Base-by-base conservation (phyloP, 106 monocot genomes). In the Alisma plantagoaquatica region DNA sequence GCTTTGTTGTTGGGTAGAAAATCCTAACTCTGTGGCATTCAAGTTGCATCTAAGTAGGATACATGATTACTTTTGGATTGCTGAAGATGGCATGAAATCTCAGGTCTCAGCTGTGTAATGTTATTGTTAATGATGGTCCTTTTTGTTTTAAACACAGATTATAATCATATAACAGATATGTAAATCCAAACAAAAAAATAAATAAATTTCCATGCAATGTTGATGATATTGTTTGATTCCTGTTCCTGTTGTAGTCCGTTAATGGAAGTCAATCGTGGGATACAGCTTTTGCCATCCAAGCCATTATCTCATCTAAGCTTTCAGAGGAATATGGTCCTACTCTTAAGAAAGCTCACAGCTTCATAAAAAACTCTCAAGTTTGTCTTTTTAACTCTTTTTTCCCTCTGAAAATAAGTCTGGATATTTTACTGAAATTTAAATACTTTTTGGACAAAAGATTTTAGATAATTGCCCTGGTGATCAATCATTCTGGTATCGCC, bases 11-110 rank as follows among this genome's bases (percentile, higher is more conserved):
- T 96, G 89, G 88, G 81, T 84, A 43, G 94, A 96, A 59, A 81
- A 96, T 74, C 75, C 82, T 48, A 81, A 75, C 44, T 94, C 94
- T 1, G 80, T 88, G 44, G 94, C 88, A 47, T 94, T 94, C 61
- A 94, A 84, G 64, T 46, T 88, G 61, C 94, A 94, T 33, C 71
- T 83, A 64, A 77, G 77, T 16, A 83, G 94, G 56, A 60, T 88
- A 27, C 44, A 61, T 54, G 94, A 94, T 63, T 94, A 81, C 73
- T 49, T 94, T 33, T 94, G 94, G 94, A 10, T 94, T 53, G 88
- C 94, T 41, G 94, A 94, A 80, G 94, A 96, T 78, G 96, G 96
- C 70, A 89, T 96, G 89, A 96, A 88, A 66, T 78, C 84, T 79
- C 87, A 94, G 83, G 91, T 82, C n/a, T 56, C 16, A n/a, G n/a